phyloP scores from a whole-genome alignment of 768 basidiomycete species.

The Lactarius indigo region DNA sequence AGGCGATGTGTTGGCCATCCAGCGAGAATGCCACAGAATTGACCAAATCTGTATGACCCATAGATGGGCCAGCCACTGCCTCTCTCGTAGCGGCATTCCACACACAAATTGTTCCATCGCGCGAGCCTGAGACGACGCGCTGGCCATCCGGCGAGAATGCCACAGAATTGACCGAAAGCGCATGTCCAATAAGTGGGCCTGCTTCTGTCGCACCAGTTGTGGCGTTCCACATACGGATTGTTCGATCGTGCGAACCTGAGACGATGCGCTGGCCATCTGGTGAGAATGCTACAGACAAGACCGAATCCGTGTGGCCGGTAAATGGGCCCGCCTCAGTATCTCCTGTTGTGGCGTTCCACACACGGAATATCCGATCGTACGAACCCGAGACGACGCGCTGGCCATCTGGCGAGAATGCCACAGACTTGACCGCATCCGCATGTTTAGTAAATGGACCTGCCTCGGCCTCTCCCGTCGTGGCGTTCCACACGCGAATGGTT shows the following conservation, averaged over 20 bases:
- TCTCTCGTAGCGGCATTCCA: no score
- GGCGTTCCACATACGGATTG: neutral
- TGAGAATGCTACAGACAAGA: no score
- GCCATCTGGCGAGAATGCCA: conserved; percentile 10
- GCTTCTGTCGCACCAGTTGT: neutral
- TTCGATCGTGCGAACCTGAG: neutral
- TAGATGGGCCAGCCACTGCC: no score
- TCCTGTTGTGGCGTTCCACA: neutral
- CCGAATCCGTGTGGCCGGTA: no score
- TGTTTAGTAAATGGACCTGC: neutral
- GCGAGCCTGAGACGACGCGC: no score
- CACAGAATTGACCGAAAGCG: no score
- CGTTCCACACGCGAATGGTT: conserved; percentile 2
- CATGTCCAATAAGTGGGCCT: neutral
- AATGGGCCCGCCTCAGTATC: neutral
- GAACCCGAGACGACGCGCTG: conserved; percentile 2
- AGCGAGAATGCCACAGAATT: no score
- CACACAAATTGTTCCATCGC: no score
- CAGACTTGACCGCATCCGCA: neutral
- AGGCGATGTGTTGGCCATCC: no score
- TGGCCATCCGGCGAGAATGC: no score
- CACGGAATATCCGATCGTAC: neutral
- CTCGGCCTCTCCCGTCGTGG: neutral
- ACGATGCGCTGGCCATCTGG: neutral
- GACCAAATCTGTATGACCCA: no score